Evolutionary conservation across 331 rosid genomes (phyloP), one percentile per base, ranked within the genome.

Genomic region (Prunus yedoensis): DNA sequence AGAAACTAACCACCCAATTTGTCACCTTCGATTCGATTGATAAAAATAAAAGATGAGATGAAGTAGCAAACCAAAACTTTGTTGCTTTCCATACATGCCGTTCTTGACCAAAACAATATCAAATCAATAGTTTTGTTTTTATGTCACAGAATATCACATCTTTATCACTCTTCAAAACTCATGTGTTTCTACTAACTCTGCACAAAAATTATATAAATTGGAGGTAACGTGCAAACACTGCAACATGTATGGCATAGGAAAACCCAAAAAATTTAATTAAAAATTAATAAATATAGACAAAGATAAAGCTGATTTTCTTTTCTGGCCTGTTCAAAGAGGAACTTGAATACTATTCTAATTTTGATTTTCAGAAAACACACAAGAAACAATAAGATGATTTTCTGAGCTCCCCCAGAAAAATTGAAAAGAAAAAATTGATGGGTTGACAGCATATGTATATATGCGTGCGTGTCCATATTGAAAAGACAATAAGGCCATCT

Each of bases 191-290:
- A 17, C 68, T 59, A 59, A 73, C 77, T 73, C 18, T 72, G 68
- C 68, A 59, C 57, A 47, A 73, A 73, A 16, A 45, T 15, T 28
- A 58, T 51, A 45, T 16, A 58, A 56, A 62, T 57, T 38, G 25
- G 4, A 57, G 52, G 66, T 72, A 72, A 72, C 67, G 76, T 72
- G 67, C 76, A 57, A 57, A 41, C 27, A 62, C 43, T 25, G 67
- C 67, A 23, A 21, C 56, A 72, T 57, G 66, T 72, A 41, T 41
- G 43, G 6, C 18, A 43, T 28, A 57, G 67, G 21, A 16, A 58
- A 72, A 57, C 66, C 27, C 20, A 30, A 25, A 21, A 14, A 69
- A 32, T 6, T 16, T 3, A 50, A n/a, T 41, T 3, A 54, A 41
- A 69, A 32, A 53, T 10, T 3, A 50, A n/a, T 41, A 3, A 54